Base-by-base conservation (phyloP, 1,284 basidiomycete species). In the Ustilago trichophora region DNA sequence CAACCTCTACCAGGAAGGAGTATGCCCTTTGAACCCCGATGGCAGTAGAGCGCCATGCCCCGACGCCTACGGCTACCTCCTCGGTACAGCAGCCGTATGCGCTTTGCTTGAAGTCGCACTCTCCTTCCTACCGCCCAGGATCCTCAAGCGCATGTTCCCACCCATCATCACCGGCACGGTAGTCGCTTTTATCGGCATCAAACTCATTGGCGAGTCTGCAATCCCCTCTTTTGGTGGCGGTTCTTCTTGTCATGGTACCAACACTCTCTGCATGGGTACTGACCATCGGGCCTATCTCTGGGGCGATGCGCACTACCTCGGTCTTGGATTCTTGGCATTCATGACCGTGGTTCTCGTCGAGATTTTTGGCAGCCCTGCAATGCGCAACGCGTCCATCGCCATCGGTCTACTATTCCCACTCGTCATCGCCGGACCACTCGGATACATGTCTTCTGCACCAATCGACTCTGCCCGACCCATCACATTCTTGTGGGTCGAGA, bases 311-410 rank as follows among this genome's bases (percentile, higher is more conserved):
- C 86, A 91, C 73, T 91, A 91, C 82, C 88, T 92, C 41, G 90
- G 91, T 3, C 86, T 93, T 27, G 92, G 91, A 0, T 92, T 93
- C 85, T 84, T 93, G 18, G 88, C 88, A 0, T 93, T 93, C 82
- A 77, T 88, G 44, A 86, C 87, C 7, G 91, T 93, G 71, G 85
- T 92, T 64, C 77, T 92, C 18, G 71, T 81, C 4, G 90, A 92
- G 74, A 82, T 91, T 22, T 90, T 91, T 64, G 90, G 91, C 5
- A 73, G 65, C 9, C 90, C 90, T 0, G 92, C 92, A 83, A 83
- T 93, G 77, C 90, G 90, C 82, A 92, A 82, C 62, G 83, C 82
- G 0, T 77, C 73, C 9, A 82, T 84, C 63, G 81, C 83, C 54
- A 68, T 82, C 29, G 76, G 80, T 12, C 55, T 82, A 6, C 52